Conservation (phyloP, 441 rosid genomes). For the Eutrema salsugineum region DNA sequence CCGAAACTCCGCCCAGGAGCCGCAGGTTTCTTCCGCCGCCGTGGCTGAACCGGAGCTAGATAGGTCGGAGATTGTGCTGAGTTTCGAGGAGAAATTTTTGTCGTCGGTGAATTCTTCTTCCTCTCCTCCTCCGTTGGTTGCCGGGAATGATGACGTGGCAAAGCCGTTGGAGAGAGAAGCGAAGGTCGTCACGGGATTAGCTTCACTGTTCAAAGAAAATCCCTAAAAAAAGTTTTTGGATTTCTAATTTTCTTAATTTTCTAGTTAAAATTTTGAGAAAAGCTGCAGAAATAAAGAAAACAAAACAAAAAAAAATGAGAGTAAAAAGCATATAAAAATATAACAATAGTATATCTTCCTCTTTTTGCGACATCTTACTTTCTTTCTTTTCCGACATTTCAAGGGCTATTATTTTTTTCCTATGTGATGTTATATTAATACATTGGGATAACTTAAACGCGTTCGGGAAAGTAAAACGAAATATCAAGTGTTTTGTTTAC, state of each 20-base stretch:
- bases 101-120: slow-evolving; percentile 5
- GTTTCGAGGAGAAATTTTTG: slow-evolving; percentile 45
- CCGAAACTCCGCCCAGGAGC: slow-evolving; percentile 24
- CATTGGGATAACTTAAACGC: no score
- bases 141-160: slow-evolving; percentile 21
- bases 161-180: slow-evolving; percentile 42
- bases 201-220: slow-evolving; percentile 68
- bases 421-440: no score
- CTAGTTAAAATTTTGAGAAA: neutral
- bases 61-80: slow-evolving; percentile 46
- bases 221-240: slow-evolving; percentile 41
- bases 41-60: slow-evolving; percentile 9
- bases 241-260: slow-evolving; percentile 8
- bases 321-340: neutral
- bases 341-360: neutral
- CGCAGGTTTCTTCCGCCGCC: neutral
- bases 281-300: slow-evolving; percentile 23
- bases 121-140: neutral
- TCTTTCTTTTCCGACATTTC: no score
- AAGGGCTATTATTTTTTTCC: no score
- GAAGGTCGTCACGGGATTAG: slow-evolving; percentile 76
- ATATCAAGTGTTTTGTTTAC: no score
- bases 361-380: neutral
- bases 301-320: neutral
- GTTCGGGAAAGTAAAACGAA: no score